Base-by-base conservation (phyloP, 371 early-diverging fungal genomes). In the Apophysomyces ossiformis region DNA sequence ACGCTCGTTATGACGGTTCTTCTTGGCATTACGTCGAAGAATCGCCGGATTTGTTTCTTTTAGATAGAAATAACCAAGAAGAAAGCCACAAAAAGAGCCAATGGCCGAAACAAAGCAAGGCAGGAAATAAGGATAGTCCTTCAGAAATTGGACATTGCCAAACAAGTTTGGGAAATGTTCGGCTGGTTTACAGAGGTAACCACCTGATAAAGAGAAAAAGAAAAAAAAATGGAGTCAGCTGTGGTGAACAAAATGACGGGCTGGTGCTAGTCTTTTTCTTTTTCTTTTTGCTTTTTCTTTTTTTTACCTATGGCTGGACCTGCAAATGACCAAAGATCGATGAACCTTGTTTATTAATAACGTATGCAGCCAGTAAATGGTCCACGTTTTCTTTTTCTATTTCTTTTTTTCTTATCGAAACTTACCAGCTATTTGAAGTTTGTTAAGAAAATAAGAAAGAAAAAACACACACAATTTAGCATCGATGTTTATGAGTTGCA, bases 101-200 rank as follows among this genome's bases (percentile, higher is more conserved):
- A 81, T 60, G 4, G 93, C 81, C 11, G 92, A 86, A 5, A 93
- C 80, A 39, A 91, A 71, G 66, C 96, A 97, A 0, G 97, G 97
- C 11, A 97, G 85, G 58, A 93, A 86, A 74, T 95, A 96, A 1
- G 96, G 96, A 64, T 88, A 93, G 1, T 74, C 71, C 21, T 72
- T 79, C 38, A 96, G 85, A 57, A 96, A 82, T 16, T 64, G 61
- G 63, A 74, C 80, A 37, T 80, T 57, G 7, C 91, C 92, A 81
- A 96, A 95, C 4, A 90, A 46, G 3, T 57, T 58, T 0, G 96
- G 95, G 47, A 87, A 92, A 36, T 86, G 82, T 8, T 83, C 78
- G 0, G 76, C 92, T 2, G 97, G 96, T 37, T 92, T 84, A 4
- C 89, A 75, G 6, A 97, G 86, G 46, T 90, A 82, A 3, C 96